Evolutionary conservation across 805 yeast species (phyloP), one percentile per base, ranked within the genome.

Genomic region (Zygoascus bituminiphila): DNA sequence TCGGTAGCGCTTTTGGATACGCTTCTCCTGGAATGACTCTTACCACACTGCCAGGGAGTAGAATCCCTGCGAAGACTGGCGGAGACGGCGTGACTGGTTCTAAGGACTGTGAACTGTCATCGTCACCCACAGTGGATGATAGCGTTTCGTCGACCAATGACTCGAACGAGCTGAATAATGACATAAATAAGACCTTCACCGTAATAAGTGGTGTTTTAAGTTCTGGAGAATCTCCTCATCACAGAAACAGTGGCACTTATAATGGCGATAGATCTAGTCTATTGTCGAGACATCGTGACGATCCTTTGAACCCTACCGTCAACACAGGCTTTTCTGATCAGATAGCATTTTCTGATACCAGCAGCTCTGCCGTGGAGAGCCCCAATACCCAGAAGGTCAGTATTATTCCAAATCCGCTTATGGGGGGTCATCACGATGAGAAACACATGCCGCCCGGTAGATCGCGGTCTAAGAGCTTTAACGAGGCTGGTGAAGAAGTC

Each of bases 401-500:
- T 29, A 29, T 29, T 29, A 12, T 29, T 12, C 33, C 33, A 4
- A 29, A 29, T 29, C 33, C 33, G 7, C 33, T 29, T 12, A 2
- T 15, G n/a, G 33, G 33, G n/a, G 33, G 33, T 12, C 33, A 29
- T 6, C n/a, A 29, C n/a, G 33, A 29, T 29, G 33, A 29, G n/a
- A 29, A 29, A 29, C n/a, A 12, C 4, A 4, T 29, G 15, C 33
- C 4, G n/a, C 3, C 33, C 4, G 7, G 33, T 17, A 51, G 58
- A 44, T 51, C 54, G 38, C 47, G 57, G 23, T 53, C 60, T 2
- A 21, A 15, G n/a, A 23, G 38, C 33, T 42, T 58, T 15, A 56
- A 59, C 14, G 56, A 51, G 33, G 53, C 59, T 12, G 53, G 65
- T 7, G 66, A 63, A 40, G 66, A 65, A 24, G 70, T 67, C 20